Evolutionary conservation across 148 eudicot genomes (phyloP), one percentile per base, ranked within the genome.

Genomic region (Chenopodium formosanum): DNA sequence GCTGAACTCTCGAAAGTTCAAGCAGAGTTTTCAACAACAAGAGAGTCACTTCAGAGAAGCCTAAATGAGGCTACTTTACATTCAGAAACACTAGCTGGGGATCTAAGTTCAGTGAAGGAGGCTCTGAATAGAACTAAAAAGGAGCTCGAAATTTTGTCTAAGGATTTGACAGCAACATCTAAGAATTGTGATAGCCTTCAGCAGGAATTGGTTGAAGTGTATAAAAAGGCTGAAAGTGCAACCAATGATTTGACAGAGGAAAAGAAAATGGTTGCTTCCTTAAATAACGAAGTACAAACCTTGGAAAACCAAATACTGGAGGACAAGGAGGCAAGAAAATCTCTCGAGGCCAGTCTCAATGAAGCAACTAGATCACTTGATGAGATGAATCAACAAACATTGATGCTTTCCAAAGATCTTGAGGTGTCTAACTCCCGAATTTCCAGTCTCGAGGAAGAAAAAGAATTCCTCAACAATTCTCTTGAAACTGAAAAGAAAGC

Each of bases 321-420:
- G 74, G 93, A 92, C 62, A 88, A 46, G 78, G 92, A 90, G 60
- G 62, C 88, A 1, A 85, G 86, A 11, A 90, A 80, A 68, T 67
- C 82, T 40, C 89, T 96, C 25, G 95, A 94, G 75, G 76, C 64
- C 1, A 91, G 88, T 78, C 84, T 94, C 53, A 94, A 91, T 67
- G 91, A 88, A 81, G 90, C 98, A 40, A 88, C 86, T 27, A 85
- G 75, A 82, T 86, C 97, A 66, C 95, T 96, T 8, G 93, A 92
- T 66, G 93, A 94, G 87, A 87, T 94, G 89, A 91, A 80, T 72
- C 79, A 73, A 76, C 86, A 88, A 37, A 78, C 89, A 5, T 56
- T 86, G 72, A 27, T 74, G 48, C 90, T 92, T 32, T 82, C 95
- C 0, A 87, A 78, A 79, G 94, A 94, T 3, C 82, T 96, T 19